Evolutionary conservation across 768 basidiomycete species (phyloP).

Genomic region (Xerocomellus chrysenteron): DNA sequence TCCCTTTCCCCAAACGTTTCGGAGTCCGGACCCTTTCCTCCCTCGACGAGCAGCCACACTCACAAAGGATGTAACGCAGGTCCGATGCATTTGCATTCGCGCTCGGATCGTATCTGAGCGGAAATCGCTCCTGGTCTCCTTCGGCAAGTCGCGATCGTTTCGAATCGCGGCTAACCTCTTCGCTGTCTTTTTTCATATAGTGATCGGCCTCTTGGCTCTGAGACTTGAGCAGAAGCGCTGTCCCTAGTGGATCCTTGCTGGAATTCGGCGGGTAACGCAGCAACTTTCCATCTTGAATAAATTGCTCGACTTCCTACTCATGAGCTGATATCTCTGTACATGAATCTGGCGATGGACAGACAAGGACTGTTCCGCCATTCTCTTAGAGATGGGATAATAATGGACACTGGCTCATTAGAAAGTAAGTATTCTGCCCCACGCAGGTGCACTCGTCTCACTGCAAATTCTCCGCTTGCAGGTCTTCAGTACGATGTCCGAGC

Average conservation of each 20-base stretch:
- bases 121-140: not conserved
- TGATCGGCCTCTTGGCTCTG: not conserved
- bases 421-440: too few species aligned
- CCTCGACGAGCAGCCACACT: not conserved
- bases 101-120: not conserved
- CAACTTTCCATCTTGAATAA: not conserved
- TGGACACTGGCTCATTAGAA: not conserved
- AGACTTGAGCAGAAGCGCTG: not conserved
- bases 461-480: not conserved
- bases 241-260: not conserved
- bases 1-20: not conserved
- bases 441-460: not conserved
- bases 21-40: not conserved
- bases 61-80: not conserved
- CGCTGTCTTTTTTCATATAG: not conserved
- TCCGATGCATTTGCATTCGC: not conserved
- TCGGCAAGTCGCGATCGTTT: not conserved
- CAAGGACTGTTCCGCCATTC: not conserved
- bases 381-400: not conserved
- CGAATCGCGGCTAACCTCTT: not conserved
- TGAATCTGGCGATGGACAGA: not conserved
- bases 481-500: conserved; percentile 12
- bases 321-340: not conserved
- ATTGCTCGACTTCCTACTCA: not conserved
- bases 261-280: not conserved